A percentile compares a stretch with the other conserved stretches of the same genome.
These are phyloP conservation scores for Globisporangium nunn DNA, from an alignment of 352 stramenopile genomes.

Conservation along the genomic window DNA sequence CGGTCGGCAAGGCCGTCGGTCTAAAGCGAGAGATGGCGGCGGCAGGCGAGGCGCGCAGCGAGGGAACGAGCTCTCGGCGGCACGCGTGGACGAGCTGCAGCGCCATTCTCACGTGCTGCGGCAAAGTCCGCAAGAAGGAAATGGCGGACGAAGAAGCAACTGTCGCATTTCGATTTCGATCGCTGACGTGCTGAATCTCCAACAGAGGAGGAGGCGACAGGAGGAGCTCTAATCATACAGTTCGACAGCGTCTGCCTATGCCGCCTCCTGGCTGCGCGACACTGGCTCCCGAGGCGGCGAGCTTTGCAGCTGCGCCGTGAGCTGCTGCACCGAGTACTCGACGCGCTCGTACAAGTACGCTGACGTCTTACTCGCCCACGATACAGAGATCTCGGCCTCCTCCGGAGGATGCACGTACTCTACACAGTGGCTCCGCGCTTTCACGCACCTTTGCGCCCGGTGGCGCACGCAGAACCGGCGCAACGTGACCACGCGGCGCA, in stretches of 20 bases:
- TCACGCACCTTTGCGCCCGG: constrained; percentile 48
- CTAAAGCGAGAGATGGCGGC: background rate
- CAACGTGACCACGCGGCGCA: constrained; percentile 65
- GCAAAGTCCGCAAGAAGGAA: too few relatives aligned
- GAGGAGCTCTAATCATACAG: background rate
- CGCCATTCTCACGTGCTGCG: too few relatives aligned
- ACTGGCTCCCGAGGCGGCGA: background rate
- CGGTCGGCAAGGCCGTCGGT: background rate
- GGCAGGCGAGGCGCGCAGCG: too few relatives aligned
- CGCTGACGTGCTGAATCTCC: too few relatives aligned
- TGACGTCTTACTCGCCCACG: constrained; percentile 69
- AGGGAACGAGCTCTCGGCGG: too few relatives aligned
- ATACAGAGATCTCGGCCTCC: constrained; percentile 68
- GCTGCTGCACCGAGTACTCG: constrained; percentile 30
- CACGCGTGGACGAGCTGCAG: too few relatives aligned
- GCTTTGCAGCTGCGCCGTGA: constrained; percentile 27
- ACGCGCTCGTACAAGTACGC: constrained; percentile 71
- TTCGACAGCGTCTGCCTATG: background rate
- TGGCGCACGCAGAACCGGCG: constrained; percentile 80
- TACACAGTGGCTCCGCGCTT: constrained; percentile 47
- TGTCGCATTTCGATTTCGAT: too few relatives aligned
- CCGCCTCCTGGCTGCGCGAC: too few relatives aligned
- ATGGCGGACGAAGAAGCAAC: too few relatives aligned
- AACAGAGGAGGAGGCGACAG: too few relatives aligned
- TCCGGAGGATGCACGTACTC: constrained; percentile 64